A percentile compares a stretch with the other conserved stretches of the same genome.
Evolutionary conservation across 2,329 filamentous ascomycete species (phyloP).

Genomic region (Diplodia mutila): DNA sequence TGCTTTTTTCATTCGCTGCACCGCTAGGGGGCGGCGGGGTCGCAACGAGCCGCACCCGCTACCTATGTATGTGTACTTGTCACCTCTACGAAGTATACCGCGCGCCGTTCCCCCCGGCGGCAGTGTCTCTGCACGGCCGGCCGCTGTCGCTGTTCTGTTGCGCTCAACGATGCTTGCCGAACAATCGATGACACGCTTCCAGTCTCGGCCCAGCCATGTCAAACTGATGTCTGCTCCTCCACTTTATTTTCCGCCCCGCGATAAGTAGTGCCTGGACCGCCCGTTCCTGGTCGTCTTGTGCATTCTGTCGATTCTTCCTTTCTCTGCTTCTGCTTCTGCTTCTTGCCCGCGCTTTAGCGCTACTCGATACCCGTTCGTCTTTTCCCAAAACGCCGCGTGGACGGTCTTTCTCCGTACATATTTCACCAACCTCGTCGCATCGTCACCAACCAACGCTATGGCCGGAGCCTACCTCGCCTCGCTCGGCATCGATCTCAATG

Average conservation of each 20-base stretch:
- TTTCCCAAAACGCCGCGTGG: background rate
- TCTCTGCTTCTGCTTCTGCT: background rate
- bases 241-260: background rate
- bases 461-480: constrained; percentile 24
- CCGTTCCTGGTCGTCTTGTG: background rate
- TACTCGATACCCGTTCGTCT: constrained; percentile 7
- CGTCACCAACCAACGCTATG: constrained; percentile 16
- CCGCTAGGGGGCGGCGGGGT: constrained; percentile 14
- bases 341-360: constrained; percentile 1
- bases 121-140: background rate
- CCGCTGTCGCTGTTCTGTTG: background rate
- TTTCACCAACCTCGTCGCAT: background rate
- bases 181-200: background rate
- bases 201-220: constrained; percentile 13
- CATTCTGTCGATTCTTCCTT: background rate
- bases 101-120: background rate
- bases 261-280: constrained; percentile 3
- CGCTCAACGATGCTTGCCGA: constrained; percentile 1
- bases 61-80: too few relatives aligned
- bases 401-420: constrained; percentile 11
- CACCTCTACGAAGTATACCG: background rate
- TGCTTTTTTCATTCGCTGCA: constrained; percentile 26
- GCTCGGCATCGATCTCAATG: constrained; percentile 38
- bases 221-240: constrained; percentile 14
- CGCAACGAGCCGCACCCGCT: too few relatives aligned